These are phyloP conservation scores for Ceraceosorus bombacis DNA, from an alignment of 1,284 basidiomycete genomes.

Conservation along the genomic window DNA sequence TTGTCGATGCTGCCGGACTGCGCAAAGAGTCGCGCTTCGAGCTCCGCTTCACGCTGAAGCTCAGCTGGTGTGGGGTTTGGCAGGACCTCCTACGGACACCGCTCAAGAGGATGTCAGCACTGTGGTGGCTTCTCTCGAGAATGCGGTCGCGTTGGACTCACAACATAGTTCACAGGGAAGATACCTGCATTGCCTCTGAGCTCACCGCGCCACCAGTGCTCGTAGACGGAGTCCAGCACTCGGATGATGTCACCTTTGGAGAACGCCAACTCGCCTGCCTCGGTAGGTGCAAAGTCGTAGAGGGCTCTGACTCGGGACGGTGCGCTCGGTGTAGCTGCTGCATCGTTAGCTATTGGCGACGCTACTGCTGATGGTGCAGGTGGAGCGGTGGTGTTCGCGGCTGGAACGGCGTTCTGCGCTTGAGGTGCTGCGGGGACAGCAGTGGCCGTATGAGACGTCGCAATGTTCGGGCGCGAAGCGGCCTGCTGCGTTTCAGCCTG, in stretches of 20 bases:
- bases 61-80: slow-evolving; percentile 76
- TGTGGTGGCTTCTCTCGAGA: background rate
- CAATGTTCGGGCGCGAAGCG: background rate
- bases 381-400: slow-evolving; percentile 24
- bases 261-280: slow-evolving; percentile 85
- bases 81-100: slow-evolving; percentile 59
- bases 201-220: slow-evolving; percentile 98
- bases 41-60: slow-evolving; percentile 73
- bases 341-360: slow-evolving; percentile 38
- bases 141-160: slow-evolving; percentile 38
- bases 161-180: slow-evolving; percentile 93
- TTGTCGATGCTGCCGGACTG: slow-evolving; percentile 81
- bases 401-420: background rate
- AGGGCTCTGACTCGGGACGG: slow-evolving; percentile 64
- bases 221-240: slow-evolving; percentile 87
- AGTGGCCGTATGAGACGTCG: background rate
- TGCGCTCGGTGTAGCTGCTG: slow-evolving; percentile 21
- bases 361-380: slow-evolving; percentile 41
- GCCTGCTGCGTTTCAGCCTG: slow-evolving; percentile 2
- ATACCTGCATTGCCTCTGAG: slow-evolving; percentile 86
- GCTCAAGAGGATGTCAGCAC: slow-evolving; percentile 1
- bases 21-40: slow-evolving; percentile 76
- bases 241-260: slow-evolving; percentile 91
- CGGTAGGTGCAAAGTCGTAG: slow-evolving; percentile 80
- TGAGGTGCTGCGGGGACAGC: slow-evolving; percentile 3